These are phyloP conservation scores for Penicillium hordei DNA, from an alignment of 2,329 filamentous ascomycete genomes.

Conservation along the genomic window DNA sequence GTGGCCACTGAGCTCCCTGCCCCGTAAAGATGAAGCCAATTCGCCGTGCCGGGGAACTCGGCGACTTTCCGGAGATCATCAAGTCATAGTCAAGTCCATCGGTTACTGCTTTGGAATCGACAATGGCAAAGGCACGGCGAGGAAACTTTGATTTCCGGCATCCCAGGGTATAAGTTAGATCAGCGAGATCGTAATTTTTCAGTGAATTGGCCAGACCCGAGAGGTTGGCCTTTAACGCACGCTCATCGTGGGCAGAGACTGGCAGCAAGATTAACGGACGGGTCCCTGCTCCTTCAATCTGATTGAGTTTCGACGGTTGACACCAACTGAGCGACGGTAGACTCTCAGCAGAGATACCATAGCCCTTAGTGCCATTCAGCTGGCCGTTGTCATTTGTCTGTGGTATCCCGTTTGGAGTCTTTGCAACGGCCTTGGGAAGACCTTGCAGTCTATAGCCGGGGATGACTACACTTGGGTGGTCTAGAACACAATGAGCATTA, in stretches of 20 bases:
- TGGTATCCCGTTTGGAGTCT: too few species aligned
- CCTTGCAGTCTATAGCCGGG: background rate
- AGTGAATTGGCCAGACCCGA: background rate
- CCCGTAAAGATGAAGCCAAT: conserved; percentile 35
- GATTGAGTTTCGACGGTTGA: background rate
- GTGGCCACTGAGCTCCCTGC: conserved; percentile 34
- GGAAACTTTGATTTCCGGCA: background rate
- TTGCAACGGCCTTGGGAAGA: too few species aligned
- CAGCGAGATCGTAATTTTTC: background rate
- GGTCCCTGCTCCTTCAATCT: background rate
- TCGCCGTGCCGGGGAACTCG: too few species aligned
- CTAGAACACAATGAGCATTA: conserved; percentile 13
- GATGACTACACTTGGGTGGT: background rate
- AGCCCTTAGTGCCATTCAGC: background rate
- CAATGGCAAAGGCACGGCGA: background rate
- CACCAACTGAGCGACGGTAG: too few species aligned
- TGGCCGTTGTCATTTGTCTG: background rate
- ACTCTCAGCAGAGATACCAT: background rate
- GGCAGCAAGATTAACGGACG: background rate
- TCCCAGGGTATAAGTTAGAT: background rate
- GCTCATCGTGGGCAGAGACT: background rate
- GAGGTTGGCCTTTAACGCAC: background rate
- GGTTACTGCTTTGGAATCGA: background rate
- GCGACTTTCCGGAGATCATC: too few species aligned
- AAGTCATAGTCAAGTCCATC: too few species aligned